Base-by-base conservation (phyloP, 495 filamentous ascomycete genomes). In the Sphaerosporella brunnea region DNA sequence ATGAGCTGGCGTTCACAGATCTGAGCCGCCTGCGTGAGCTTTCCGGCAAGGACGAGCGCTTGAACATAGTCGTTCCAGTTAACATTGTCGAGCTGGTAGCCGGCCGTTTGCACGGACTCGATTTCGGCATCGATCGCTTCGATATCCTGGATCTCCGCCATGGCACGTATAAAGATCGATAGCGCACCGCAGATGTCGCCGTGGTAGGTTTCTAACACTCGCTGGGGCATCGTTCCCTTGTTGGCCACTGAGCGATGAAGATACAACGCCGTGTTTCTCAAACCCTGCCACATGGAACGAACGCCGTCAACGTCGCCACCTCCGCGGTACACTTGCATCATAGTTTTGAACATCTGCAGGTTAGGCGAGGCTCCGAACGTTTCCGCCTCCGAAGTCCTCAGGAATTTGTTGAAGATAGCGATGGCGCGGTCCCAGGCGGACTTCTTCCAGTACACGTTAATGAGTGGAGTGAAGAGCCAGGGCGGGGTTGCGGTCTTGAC, bases 1-100 rank as follows among this genome's bases (percentile, higher is more conserved):
- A 61, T 61, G 32, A 61, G 36, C 15, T 49, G 50, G 21, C 42
- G 49, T 46, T 61, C 58, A 16, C 58, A 61, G 24, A 52, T 45
- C 18, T 36, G 37, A 13, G 55, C 52, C 9, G 57, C 58, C 23
- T 55, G 28, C 4, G 15, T 7, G 24, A 61, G 11, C 4, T 51
- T 44, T 2, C 53, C 53, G 3, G 37, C 32, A 13, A 43, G 28
- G 19, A 49, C 41, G 9, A 60, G 46, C 23, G 53, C 58, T 23
- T 61, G 58, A 30, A 56, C 51, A 41, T 53, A 56, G 53, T 50
- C 47, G 44, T 61, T 61, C 57, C 58, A 56, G 25, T 57, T 56
- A 26, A 50, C 55, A 40, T 60, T 61, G 47, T 61, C 57, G 23
- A 61, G 59, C 35, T 56, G 42, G 20, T 56, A 61, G 10, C 58